A percentile compares a stretch with the other conserved stretches of the same genome.
Evolutionary conservation across 225 moss, liverwort and hornwort species (phyloP).

Genomic region (Takakia lepidozioides): DNA sequence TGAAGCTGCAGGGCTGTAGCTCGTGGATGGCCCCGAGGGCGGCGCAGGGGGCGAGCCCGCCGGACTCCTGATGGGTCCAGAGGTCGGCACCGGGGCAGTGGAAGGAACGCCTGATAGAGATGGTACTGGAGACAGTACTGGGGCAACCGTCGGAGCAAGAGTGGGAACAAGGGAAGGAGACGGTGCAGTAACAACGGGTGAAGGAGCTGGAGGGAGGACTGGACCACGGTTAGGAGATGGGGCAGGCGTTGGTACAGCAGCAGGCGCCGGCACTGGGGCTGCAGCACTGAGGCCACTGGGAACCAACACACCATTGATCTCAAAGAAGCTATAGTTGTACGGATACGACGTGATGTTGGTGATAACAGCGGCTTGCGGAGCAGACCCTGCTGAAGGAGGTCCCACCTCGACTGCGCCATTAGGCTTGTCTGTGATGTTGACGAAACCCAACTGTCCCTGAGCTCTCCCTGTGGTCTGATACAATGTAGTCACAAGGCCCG

Average conservation of each 20-base stretch:
- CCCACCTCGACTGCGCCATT: conserved; percentile 17
- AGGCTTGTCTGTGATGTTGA: conserved; percentile 39
- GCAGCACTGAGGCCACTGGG: conserved; percentile 5
- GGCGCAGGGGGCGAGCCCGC: no score
- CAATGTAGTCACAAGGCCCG: conserved; percentile 37
- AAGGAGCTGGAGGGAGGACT: background rate
- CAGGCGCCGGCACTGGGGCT: conserved; percentile 8
- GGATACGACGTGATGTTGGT: conserved; percentile 36
- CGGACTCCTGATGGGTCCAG: no score
- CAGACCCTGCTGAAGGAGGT: conserved; percentile 4
- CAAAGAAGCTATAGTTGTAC: conserved; percentile 51
- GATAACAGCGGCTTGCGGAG: conserved; percentile 23
- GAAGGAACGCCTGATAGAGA: no score
- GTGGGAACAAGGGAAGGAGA: background rate
- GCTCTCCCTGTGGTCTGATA: conserved; percentile 69
- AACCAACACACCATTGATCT: conserved; percentile 9
- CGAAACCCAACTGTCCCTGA: conserved; percentile 18
- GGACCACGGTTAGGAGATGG: background rate
- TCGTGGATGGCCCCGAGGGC: no score
- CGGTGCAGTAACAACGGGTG: background rate
- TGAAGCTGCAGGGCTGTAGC: no score
- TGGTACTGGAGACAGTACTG: background rate
- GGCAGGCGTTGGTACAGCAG: conserved; percentile 3
- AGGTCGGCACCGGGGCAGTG: no score
- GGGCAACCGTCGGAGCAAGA: background rate